These are phyloP conservation scores for Ilex aquifolium DNA, from an alignment of 257 asterid species.

Conservation along the genomic window DNA sequence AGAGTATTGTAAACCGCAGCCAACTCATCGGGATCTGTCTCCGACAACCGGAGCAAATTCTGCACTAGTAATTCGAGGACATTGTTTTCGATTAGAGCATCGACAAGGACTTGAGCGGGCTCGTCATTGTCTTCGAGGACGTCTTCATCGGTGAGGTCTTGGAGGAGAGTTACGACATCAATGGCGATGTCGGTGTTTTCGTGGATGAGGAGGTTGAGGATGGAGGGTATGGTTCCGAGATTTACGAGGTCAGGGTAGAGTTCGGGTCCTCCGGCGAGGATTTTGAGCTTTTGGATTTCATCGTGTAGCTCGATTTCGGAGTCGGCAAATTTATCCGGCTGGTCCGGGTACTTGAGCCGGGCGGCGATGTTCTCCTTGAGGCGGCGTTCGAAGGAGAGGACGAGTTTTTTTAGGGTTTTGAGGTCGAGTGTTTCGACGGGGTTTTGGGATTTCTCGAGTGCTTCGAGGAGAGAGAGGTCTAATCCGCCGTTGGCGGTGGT, in stretches of 20 bases:
- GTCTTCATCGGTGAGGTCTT: slow-evolving; percentile 94
- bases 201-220: slow-evolving; percentile 69
- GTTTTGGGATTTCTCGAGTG: slow-evolving; percentile 72
- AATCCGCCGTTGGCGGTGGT: slow-evolving; percentile 23
- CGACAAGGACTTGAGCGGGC: slow-evolving; percentile 69
- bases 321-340: slow-evolving; percentile 92
- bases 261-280: slow-evolving; percentile 92
- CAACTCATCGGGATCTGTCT: slow-evolving; percentile 78
- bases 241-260: slow-evolving; percentile 85
- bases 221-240: slow-evolving; percentile 72
- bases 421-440: slow-evolving; percentile 76
- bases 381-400: slow-evolving; percentile 88
- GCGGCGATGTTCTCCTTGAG: slow-evolving; percentile 87
- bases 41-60: slow-evolving; percentile 61
- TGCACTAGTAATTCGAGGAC: slow-evolving; percentile 83
- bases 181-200: slow-evolving; percentile 80
- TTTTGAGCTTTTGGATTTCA: slow-evolving; percentile 83
- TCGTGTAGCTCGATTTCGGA: slow-evolving; percentile 94
- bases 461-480: slow-evolving; percentile 86
- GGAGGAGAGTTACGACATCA: slow-evolving; percentile 72
- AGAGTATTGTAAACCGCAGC: slow-evolving; percentile 74
- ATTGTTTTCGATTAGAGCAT: slow-evolving; percentile 76
- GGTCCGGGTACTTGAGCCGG: slow-evolving; percentile 90
- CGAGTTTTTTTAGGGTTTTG: slow-evolving; percentile 78
- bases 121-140: slow-evolving; percentile 86